Percentiles rank a stretch among this genome's conserved stretches.
phyloP scores from a whole-genome alignment of 106 monocot species.

The Acanthochlamys bracteata region DNA sequence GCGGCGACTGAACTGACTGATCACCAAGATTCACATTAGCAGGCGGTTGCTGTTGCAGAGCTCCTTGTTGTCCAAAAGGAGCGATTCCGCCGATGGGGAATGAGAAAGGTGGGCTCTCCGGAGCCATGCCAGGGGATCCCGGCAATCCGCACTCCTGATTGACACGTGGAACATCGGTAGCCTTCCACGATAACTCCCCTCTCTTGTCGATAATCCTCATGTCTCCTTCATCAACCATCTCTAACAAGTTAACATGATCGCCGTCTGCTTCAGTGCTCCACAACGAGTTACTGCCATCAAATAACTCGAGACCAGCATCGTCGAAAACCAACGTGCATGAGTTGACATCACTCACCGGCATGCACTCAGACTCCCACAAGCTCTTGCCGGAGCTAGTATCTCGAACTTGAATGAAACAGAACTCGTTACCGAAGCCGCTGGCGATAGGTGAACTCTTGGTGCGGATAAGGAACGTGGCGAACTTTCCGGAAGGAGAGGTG shows the following conservation, averaged over 20 bases:
- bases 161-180: constrained; percentile 45
- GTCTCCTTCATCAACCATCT: constrained; percentile 72
- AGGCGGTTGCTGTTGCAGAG: constrained; percentile 16
- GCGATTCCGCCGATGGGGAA: constrained; percentile 15
- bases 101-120: constrained; percentile 47
- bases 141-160: constrained; percentile 41
- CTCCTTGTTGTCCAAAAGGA: constrained; percentile 31
- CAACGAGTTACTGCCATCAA: constrained; percentile 52
- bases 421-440: constrained; percentile 63
- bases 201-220: constrained; percentile 57
- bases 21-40: background rate
- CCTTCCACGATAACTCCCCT: constrained; percentile 70
- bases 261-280: constrained; percentile 46
- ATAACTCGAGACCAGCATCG: constrained; percentile 50
- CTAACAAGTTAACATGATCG: constrained; percentile 26
- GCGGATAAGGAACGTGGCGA: constrained; percentile 44
- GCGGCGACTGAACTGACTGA: background rate
- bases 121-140: constrained; percentile 30
- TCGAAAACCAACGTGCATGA: constrained; percentile 54
- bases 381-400: constrained; percentile 19
- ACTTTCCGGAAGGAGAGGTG: constrained; percentile 52
- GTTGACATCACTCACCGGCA: constrained; percentile 46
- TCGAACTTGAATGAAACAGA: constrained; percentile 58
- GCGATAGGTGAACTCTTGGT: constrained; percentile 27
- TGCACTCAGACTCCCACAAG: constrained; percentile 77